These are phyloP conservation scores for Irpex rosettiformis DNA, from an alignment of 1,284 basidiomycete genomes.

Conservation along the genomic window DNA sequence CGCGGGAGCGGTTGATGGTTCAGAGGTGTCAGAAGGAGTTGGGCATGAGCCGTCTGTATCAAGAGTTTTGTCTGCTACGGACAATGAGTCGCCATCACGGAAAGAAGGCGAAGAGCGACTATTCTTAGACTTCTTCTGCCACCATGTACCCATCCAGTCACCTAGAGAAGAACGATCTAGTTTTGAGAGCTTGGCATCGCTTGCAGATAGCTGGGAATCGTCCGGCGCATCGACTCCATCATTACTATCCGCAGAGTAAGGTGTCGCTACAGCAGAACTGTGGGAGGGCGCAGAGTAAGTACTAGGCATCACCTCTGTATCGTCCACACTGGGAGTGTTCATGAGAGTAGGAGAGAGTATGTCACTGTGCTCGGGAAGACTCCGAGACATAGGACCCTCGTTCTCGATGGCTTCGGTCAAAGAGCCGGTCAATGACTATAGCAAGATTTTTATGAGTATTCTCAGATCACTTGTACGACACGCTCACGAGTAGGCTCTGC, in stretches of 20 bases:
- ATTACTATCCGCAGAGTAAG: not conserved
- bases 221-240: not conserved
- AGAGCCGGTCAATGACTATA: constrained; percentile 64
- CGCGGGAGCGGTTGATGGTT: not conserved
- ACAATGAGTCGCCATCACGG: constrained; percentile 8
- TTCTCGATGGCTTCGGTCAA: constrained; percentile 71
- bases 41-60: not conserved
- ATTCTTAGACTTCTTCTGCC: constrained; percentile 41
- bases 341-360: not conserved
- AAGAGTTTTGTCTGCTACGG: constrained; percentile 15
- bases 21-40: not conserved
- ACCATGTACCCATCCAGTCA: constrained; percentile 70
- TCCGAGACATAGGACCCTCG: constrained; percentile 32
- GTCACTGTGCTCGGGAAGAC: constrained; percentile 30
- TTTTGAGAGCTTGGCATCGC: constrained; percentile 11
- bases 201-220: not conserved
- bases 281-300: not conserved
- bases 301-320: not conserved
- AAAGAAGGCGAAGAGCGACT: constrained; percentile 20
- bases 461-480: constrained; percentile 1
- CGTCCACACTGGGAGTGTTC: not conserved
- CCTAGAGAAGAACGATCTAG: constrained; percentile 26
- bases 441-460: constrained; percentile 3
- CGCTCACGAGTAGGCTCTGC: constrained; percentile 53
- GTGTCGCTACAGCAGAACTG: not conserved